Conservation (phyloP, 768 basidiomycete species). For the Epithele typhae region DNA sequence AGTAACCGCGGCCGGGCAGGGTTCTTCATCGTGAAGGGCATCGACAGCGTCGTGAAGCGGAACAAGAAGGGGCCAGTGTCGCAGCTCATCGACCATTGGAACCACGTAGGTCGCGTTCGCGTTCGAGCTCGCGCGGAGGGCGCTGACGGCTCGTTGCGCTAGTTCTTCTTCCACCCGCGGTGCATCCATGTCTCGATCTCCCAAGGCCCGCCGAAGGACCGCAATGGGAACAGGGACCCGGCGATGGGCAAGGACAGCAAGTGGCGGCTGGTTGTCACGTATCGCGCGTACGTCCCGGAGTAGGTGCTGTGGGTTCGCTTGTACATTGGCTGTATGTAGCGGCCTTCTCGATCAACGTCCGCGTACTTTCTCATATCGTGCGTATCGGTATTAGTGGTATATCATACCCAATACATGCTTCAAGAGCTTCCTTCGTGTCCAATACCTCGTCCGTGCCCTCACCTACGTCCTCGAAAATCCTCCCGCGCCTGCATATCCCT, state of each 20-base stretch:
- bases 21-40: slow-evolving; percentile 9
- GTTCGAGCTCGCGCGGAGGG: background rate
- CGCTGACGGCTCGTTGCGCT: background rate
- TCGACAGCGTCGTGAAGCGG: slow-evolving; percentile 25
- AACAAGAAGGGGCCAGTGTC: slow-evolving; percentile 37
- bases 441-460: too few species aligned
- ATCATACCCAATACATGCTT: too few species aligned
- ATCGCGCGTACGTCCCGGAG: background rate
- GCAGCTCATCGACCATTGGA: slow-evolving; percentile 45
- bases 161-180: slow-evolving; percentile 23
- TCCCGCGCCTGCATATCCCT: too few species aligned
- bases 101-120: slow-evolving; percentile 38
- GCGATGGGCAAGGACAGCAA: slow-evolving; percentile 4
- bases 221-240: slow-evolving; percentile 1
- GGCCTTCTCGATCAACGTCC: too few species aligned
- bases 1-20: slow-evolving; percentile 19
- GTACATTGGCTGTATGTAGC: too few species aligned
- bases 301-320: too few species aligned
- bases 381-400: too few species aligned
- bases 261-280: slow-evolving; percentile 18
- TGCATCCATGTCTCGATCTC: slow-evolving; percentile 17
- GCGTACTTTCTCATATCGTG: too few species aligned
- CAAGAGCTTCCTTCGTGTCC: too few species aligned
- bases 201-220: slow-evolving; percentile 8
- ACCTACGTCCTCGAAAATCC: too few species aligned